Evolutionary conservation across 306 rosid genomes (phyloP).

Genomic region (Lagenaria siceraria): DNA sequence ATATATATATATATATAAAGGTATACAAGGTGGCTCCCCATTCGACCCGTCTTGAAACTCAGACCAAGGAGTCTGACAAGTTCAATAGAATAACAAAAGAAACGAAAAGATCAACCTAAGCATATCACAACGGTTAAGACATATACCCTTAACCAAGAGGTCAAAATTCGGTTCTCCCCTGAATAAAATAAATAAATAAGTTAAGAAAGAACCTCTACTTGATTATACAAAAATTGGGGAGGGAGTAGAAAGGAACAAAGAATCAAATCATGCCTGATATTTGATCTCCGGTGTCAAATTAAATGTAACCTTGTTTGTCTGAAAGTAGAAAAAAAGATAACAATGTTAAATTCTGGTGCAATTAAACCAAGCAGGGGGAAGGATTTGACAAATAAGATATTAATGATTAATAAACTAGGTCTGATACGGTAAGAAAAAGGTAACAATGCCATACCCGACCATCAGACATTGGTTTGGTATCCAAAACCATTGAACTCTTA

Average conservation of each 20-base stretch:
- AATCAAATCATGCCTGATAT: constrained; percentile 54
- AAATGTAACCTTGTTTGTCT: constrained; percentile 90
- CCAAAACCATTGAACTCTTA: constrained; percentile 82
- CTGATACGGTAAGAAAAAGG: constrained; percentile 16
- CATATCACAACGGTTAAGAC: too few relatives aligned
- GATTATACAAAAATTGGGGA: background rate
- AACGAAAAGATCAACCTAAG: too few relatives aligned
- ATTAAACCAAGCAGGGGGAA: constrained; percentile 11
- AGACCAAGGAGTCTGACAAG: too few relatives aligned
- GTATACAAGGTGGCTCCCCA: too few relatives aligned
- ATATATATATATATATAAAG: too few relatives aligned
- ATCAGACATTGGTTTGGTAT: constrained; percentile 77
- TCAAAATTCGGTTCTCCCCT: too few relatives aligned
- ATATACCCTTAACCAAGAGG: too few relatives aligned
- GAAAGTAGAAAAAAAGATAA: constrained; percentile 18
- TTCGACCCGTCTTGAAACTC: too few relatives aligned
- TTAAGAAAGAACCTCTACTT: background rate
- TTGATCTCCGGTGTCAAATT: constrained; percentile 90
- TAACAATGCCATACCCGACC: constrained; percentile 65
- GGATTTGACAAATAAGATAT: constrained; percentile 7
- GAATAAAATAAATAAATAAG: too few relatives aligned
- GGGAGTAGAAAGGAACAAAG: constrained; percentile 5
- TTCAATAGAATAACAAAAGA: background rate
- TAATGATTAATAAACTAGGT: background rate
- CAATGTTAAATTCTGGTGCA: constrained; percentile 1